phyloP scores from a whole-genome alignment of 352 stramenopile genomes.

The Phytophthora sansomeana region DNA sequence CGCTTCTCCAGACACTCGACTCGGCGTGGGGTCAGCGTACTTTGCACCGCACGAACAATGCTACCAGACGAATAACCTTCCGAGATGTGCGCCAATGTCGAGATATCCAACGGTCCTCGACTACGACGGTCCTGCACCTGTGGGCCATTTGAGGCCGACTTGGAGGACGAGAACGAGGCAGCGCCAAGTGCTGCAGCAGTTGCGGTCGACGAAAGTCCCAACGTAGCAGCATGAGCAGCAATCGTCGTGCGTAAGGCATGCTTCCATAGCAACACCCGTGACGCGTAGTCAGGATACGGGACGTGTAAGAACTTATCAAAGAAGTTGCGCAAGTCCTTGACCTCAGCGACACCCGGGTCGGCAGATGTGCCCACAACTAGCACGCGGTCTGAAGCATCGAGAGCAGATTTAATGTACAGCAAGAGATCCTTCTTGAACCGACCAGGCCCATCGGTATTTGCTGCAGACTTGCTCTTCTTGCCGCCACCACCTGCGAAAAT shows the following conservation, averaged over 20 bases:
- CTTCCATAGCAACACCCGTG: constrained; percentile 91
- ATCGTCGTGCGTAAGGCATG: constrained; percentile 72
- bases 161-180: constrained; percentile 32
- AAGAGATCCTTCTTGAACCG: constrained; percentile 95
- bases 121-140: constrained; percentile 24
- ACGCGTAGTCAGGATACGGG: constrained; percentile 93
- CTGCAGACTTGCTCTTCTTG: constrained; percentile 82
- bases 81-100: constrained; percentile 90
- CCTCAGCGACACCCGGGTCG: constrained; percentile 84
- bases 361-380: constrained; percentile 91
- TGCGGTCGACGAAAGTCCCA: constrained; percentile 27
- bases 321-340: constrained; percentile 87
- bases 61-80: constrained; percentile 91
- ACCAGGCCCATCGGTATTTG: constrained; percentile 71
- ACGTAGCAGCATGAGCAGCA: constrained; percentile 36
- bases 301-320: constrained; percentile 96
- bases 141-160: constrained; percentile 1
- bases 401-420: constrained; percentile 92
- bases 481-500: constrained; percentile 77
- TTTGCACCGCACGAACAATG: constrained; percentile 80
- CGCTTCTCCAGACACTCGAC: constrained; percentile 84
- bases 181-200: constrained; percentile 33
- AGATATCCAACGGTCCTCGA: constrained; percentile 81
- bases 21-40: constrained; percentile 82
- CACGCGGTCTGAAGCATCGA: constrained; percentile 91